Conservation (phyloP, 2,329 filamentous ascomycete species). For the Aspergillus bombycis region DNA sequence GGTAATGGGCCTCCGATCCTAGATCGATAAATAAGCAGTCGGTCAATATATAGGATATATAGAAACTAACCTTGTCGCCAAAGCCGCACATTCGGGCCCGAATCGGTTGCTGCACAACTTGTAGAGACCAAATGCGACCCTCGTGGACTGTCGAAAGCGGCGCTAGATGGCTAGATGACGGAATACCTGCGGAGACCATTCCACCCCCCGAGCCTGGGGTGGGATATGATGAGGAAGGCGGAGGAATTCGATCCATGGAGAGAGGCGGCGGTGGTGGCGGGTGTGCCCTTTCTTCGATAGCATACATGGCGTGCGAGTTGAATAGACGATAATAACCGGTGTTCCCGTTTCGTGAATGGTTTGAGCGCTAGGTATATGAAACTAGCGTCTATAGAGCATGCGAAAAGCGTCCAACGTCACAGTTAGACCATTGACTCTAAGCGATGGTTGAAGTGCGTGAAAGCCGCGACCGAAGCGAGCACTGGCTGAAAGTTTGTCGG, state of each 20-base stretch:
- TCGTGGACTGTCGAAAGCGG: conserved; percentile 46
- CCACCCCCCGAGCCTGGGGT: conserved; percentile 37
- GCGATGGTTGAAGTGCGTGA: conserved; percentile 8
- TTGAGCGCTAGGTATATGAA: not conserved
- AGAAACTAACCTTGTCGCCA: conserved; percentile 79
- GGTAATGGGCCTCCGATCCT: conserved; percentile 95
- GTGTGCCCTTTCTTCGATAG: conserved; percentile 42
- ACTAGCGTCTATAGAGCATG: not conserved
- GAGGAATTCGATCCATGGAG: conserved; percentile 45
- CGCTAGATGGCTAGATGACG: conserved; percentile 38
- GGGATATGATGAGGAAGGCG: conserved; percentile 39
- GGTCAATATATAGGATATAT: conserved; percentile 9
- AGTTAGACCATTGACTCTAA: conserved; percentile 32
- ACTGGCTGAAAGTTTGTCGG: conserved; percentile 5
- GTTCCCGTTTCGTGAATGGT: not conserved
- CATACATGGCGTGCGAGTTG: conserved; percentile 37
- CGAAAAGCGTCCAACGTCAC: conserved; percentile 25
- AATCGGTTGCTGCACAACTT: conserved; percentile 86
- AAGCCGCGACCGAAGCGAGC: conserved; percentile 16
- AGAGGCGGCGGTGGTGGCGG: conserved; percentile 41
- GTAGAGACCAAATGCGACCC: conserved; percentile 61
- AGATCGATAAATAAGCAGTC: conserved; percentile 8
- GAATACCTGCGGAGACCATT: conserved; percentile 33
- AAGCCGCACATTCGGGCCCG: conserved; percentile 98
- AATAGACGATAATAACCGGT: conserved; percentile 6